phyloP scores from a whole-genome alignment of 768 basidiomycete genomes.

The Tephrocybe sp. region DNA sequence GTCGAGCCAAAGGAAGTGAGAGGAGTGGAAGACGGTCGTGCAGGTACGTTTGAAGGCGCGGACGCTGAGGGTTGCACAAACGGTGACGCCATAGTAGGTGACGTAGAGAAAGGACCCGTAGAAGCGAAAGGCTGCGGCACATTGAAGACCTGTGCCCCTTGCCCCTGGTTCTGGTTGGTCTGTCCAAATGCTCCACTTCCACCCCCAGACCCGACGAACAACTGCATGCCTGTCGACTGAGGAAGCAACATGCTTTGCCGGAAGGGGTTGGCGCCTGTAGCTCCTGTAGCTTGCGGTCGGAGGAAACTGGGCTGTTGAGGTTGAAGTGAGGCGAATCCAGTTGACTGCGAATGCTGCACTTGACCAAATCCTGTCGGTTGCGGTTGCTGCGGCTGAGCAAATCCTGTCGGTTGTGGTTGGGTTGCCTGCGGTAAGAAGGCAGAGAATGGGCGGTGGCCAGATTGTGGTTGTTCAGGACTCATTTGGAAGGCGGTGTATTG shows the following conservation, averaged over 20 bases:
- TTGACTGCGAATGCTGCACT: constrained; percentile 33
- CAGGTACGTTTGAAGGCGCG: constrained; percentile 44
- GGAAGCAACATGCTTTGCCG: constrained; percentile 74
- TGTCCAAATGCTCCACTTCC: constrained; percentile 16
- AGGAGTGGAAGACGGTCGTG: constrained; percentile 75
- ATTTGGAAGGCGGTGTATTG: constrained; percentile 46
- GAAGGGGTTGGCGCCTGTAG: constrained; percentile 82
- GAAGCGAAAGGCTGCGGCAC: constrained; percentile 16
- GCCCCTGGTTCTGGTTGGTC: constrained; percentile 17
- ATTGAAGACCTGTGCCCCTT: background rate
- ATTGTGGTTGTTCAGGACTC: constrained; percentile 44
- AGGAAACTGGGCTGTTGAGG: constrained; percentile 37
- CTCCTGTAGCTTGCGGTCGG: constrained; percentile 61
- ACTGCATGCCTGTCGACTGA: constrained; percentile 58
- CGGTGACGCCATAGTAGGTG: constrained; percentile 22
- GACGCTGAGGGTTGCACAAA: constrained; percentile 20
- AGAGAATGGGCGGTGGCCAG: constrained; percentile 53
- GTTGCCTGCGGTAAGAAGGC: constrained; percentile 51
- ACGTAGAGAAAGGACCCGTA: constrained; percentile 17
- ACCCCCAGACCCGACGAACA: constrained; percentile 34
- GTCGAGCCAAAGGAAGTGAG: constrained; percentile 40
- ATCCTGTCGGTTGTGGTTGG: constrained; percentile 33
- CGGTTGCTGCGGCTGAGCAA: constrained; percentile 31
- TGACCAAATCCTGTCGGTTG: constrained; percentile 25
- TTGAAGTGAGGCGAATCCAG: constrained; percentile 26